These are phyloP conservation scores for Colletotrichum neosansevieriae DNA, from an alignment of 2,329 filamentous ascomycete genomes.

Conservation along the genomic window DNA sequence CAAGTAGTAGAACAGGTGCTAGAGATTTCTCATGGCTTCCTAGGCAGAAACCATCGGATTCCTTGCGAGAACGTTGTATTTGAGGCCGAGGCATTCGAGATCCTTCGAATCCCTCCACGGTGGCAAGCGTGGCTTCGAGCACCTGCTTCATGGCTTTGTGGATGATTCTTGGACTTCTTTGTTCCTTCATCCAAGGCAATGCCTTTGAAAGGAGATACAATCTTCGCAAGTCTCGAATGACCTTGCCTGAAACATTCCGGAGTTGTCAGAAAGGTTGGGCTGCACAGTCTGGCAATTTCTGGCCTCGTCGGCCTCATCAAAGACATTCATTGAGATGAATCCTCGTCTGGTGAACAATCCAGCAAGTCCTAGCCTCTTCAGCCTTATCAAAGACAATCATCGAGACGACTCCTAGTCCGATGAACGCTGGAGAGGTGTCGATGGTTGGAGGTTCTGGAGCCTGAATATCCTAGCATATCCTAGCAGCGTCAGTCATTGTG, in stretches of 20 bases:
- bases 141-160: neutral
- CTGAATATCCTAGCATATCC: neutral
- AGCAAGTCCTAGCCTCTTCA: neutral
- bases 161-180: neutral
- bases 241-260: neutral
- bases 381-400: too few relatives aligned
- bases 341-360: neutral
- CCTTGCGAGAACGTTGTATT: neutral
- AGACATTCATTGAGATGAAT: too few relatives aligned
- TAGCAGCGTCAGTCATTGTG: neutral
- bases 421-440: neutral
- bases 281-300: neutral
- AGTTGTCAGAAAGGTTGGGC: neutral
- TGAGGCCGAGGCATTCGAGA: neutral
- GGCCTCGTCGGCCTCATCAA: neutral
- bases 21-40: neutral
- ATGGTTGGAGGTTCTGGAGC: neutral
- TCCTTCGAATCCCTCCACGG: neutral
- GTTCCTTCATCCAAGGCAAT: neutral
- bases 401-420: too few relatives aligned
- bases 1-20: neutral
- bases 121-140: neutral
- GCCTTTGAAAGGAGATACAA: neutral
- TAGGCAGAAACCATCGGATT: neutral
- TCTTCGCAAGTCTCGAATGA: neutral